phyloP scores from a whole-genome alignment of 805 yeast genomes.

The Blastobotrys mokoenaii region DNA sequence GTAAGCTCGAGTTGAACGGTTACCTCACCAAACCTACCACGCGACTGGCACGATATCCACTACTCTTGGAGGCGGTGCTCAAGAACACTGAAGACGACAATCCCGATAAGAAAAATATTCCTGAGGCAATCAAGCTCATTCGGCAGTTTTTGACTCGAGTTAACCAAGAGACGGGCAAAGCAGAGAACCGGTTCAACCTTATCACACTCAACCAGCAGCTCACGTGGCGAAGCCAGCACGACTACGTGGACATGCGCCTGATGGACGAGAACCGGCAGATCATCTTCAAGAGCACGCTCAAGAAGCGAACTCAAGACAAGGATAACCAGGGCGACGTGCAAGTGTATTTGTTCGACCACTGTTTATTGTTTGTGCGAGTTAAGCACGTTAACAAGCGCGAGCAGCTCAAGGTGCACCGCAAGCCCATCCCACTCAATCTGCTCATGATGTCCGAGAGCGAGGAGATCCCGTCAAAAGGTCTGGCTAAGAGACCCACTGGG shows the following conservation, averaged over 20 bases:
- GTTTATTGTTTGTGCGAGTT: slow-evolving; percentile 72
- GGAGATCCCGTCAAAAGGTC: slow-evolving; percentile 55
- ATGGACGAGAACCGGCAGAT: slow-evolving; percentile 75
- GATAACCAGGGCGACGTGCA: slow-evolving; percentile 72
- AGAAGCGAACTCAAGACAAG: slow-evolving; percentile 68
- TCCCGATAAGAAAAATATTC: slow-evolving; percentile 61
- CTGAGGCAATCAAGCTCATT: slow-evolving; percentile 66
- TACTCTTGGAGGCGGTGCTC: slow-evolving; percentile 70
- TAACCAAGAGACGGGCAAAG: slow-evolving; percentile 85
- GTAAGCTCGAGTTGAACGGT: slow-evolving; percentile 86
- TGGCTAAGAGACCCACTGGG: slow-evolving; percentile 24
- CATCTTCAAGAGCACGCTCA: slow-evolving; percentile 66
- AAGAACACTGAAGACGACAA: slow-evolving; percentile 73
- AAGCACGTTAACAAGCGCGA: slow-evolving; percentile 85
- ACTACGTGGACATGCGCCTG: slow-evolving; percentile 76
- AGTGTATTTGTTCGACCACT: slow-evolving; percentile 81
- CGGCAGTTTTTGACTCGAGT: slow-evolving; percentile 68
- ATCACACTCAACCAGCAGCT: slow-evolving; percentile 80
- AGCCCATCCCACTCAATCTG: slow-evolving; percentile 35
- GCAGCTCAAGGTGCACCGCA: slow-evolving; percentile 81
- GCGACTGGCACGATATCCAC: slow-evolving; percentile 89
- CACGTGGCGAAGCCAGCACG: slow-evolving; percentile 64
- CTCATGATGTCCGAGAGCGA: slow-evolving; percentile 51
- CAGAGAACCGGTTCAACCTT: slow-evolving; percentile 84
- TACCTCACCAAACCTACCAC: slow-evolving; percentile 93